Evolutionary conservation across 345 rosid species (phyloP), one percentile per base, ranked within the genome.

Genomic region (Rubroshorea leprosula): DNA sequence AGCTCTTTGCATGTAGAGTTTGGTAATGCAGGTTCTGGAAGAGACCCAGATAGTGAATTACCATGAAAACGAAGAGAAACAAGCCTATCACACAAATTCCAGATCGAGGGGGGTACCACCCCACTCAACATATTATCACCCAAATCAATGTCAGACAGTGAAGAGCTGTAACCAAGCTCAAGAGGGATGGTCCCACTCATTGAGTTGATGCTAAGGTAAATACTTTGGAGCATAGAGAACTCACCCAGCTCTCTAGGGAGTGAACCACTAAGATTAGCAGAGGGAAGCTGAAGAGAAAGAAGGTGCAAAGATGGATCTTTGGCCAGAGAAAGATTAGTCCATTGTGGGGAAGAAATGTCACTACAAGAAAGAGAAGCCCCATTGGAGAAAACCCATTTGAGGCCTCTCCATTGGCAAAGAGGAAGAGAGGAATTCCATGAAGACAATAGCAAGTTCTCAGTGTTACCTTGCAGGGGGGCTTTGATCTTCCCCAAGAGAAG

Each of bases 331-430:
- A 62, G 50, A 65, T 80, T 86, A 13, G 90, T 60, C 97, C 89
- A 82, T 47, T 83, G 80, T 5, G 86, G 85, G 18, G 88, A 75
- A 58, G 87, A 78, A 59, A 80, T 58, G 63, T 83, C 87, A 14
- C 31, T 54, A 51, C 99, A 93, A 26, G 75, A 63, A 58, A 79
- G 80, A 31, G 81, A 72, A 68, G 78, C 62, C 23, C 92, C 95
- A 67, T 78, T 51, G 66, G 85, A 76, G 79, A 77, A 77, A 17
- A 83, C 90, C 99, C 99, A 93, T 74, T 89, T 83, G 60, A 93
- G 88, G 19, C 97, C 99, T 72, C 96, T 76, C 99, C 99, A 93
- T 72, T 89, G 97, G 61, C 99, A 93, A 6, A 93, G 74, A 0
- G 99, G 96, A 35, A 89, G 79, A 1, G 97, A 76, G 1, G 87